Evolutionary conservation across 73 alveolate genomes (phyloP), one percentile per base, ranked within the genome.

Genomic region (Paramecium primaurelia): DNA sequence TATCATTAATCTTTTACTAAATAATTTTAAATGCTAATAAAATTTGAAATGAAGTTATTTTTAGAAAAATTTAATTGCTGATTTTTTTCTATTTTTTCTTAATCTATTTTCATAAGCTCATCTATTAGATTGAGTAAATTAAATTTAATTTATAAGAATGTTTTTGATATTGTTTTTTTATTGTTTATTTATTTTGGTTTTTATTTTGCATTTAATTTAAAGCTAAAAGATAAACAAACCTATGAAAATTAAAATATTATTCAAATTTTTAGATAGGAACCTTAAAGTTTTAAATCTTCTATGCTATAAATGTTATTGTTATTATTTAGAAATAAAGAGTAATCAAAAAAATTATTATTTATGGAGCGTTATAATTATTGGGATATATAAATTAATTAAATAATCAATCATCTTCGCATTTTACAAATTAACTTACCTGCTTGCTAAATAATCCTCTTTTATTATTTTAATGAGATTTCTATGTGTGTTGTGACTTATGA

Each of bases 351-450:
- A 45, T 8, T 2, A 51, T 51, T 51, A 47, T 6, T 22, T 0
- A 22, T 5, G 9, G 69, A n/a, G 25, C 36, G 2, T 54, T 16
- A 18, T 16, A n/a, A 54, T n/a, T 18, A 54, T 54, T 3, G 69
- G 32, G 25, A 54, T 54, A 54, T 5, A 54, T 54, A 54, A 54
- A 54, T 54, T n/a, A 54, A 54, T 54, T n/a, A 54, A 54, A 54
- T 54, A 54, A 64, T 64, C 47, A 64, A 3, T 64, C 84, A 64
- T 64, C 84, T 32, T 64, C 84, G 47, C 84, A 64, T 64, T 64
- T 64, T 64, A 64, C 84, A 64, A 64, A 64, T 64, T 64, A 28
- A 28, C 84, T 64, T 32, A 64, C 84, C 47, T 64, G 16, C 84
- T 64, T 64, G 47, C 47, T 64, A 34, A 64, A 64, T 28, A 64